Evolutionary conservation across 768 basidiomycete species (phyloP), one percentile per base, ranked within the genome.

Genomic region (Russula olivacea): DNA sequence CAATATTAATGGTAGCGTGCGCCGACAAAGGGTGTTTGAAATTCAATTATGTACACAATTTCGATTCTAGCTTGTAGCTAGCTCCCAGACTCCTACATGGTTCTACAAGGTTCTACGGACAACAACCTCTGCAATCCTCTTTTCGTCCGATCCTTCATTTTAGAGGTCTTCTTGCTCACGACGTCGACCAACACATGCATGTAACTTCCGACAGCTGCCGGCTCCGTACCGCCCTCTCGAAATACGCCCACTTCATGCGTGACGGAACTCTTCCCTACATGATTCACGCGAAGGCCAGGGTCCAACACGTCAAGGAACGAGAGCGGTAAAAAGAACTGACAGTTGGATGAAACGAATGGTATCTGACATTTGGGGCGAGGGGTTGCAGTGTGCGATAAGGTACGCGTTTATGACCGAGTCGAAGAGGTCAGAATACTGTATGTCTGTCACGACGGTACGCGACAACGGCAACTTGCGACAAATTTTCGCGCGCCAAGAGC

Each of bases 131-230:
- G 64, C 36, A 91, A 73, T 0, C 86, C 87, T 3, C 69, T 73
- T 64, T 76, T 78, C 30, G 76, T 78, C 59, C 65, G 71, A 2
- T 70, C 59, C 40, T 68, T 72, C 69, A 90, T 86, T 0, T 75
- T 66, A 0, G 74, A 72, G 61, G 86, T 85, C 75, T 81, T 84
- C 52, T 91, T 74, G 48, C 80, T 81, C 58, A 68, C 67, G 49
- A 79, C 81, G 30, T 84, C 83, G 3, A 93, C 90, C 69, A 91
- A 92, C n/a, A 92, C 90, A 71, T 93, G 90, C 0, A 88, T 91
- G 59, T 92, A 91, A 11, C 79, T 80, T 17, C 80, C 81, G 1
- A 81, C 78, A 2, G 78, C 80, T 19, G 73, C 75, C 0, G 77
- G 76, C 4, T 56, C 38, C 8, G 73, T 61, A 36, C 61, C 57